Evolutionary conservation across 768 basidiomycete species (phyloP), one percentile per base, ranked within the genome.

Genomic region (Strobilomyces dryophilus): DNA sequence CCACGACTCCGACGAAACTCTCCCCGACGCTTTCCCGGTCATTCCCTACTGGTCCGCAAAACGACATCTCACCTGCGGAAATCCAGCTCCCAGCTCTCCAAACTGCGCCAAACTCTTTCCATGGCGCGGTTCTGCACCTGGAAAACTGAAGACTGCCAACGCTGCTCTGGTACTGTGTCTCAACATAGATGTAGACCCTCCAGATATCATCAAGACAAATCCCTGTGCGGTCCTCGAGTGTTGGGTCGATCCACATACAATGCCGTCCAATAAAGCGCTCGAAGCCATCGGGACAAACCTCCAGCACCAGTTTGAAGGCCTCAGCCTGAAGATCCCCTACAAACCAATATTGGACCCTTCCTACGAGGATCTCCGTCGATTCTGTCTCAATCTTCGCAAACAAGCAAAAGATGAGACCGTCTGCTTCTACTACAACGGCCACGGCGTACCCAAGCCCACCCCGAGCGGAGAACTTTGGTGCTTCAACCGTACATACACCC

Each of bases 391-490:
- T 20, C 71, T 95, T 37, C 84, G 97, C 51, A 91, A 88, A 63
- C 82, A 85, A 46, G 94, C 95, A 1, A 92, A 93, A 68, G 89
- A 94, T 35, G 97, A 99, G 64, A 86, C 97, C 2, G 85, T 92
- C 8, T 75, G 98, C 27, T 95, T 98, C 71, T 92, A 98, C 71
- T 99, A 98, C 73, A 99, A 98, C 58, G 97, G 97, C 3, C 97
- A 98, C 57, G 97, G 97, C 21, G 97, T 99, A 20, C 95, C 95
- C 2, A 95, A 92, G 64, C 97, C 97, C 11, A 98, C 97, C 0
- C 78, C 89, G 0, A 94, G 91, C 57, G 90, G 97, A 21, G 97
- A 99, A 71, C 79, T 99, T 48, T 99, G 97, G 97, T 95, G 97
- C 51, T 99, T 99, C 76, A 98, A 99, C 71, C 79, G 85, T 63